Evolutionary conservation across 164 flowering plant genomes (phyloP), one percentile per base, ranked within the genome.

Genomic region (Vitis riparia): DNA sequence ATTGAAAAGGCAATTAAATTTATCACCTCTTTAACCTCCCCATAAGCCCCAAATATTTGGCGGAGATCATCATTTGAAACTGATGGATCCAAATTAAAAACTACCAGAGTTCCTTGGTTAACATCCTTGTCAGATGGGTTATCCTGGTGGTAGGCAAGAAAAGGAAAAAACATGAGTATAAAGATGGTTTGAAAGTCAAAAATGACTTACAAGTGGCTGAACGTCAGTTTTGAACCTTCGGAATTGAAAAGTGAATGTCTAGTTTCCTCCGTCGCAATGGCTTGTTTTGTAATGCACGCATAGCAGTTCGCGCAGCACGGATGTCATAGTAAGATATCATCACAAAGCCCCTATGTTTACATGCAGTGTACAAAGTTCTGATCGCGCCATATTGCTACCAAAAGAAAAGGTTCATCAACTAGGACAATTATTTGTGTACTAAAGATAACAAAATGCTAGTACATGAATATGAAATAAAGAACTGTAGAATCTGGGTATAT

Each of bases 251-350:
- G 80, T 96, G 99, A 79, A 96, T 96, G 75, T 96, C 99, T 66
- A 96, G 94, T 75, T 93, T 96, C 77, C 99, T 93, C 73, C 98
- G 80, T 6, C 98, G 76, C 59, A 96, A 65, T 11, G 99, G 98
- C 82, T 92, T 96, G 73, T 93, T 92, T 68, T 96, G 99, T 44
- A 96, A 76, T 27, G 88, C 85, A 56, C 98, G 95, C 99, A 96
- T 96, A 27, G 99, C 99, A 68, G 91, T 87, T 76, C 99, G 85
- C 71, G 99, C 98, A 77, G 90, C 87, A 65, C 98, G 88, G 55
- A 96, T 96, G 75, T 96, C 99, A 84, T 96, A 96, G 77, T 96
- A 96, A 59, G 97, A 89, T 71, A 96, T 96, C 97, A 96, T 96
- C 79, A 96, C 99, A 81, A 96, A 96, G 61, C 99, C 99, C 80